Conservation (phyloP, 2,329 filamentous ascomycete genomes). For the Nemania diffusa region DNA sequence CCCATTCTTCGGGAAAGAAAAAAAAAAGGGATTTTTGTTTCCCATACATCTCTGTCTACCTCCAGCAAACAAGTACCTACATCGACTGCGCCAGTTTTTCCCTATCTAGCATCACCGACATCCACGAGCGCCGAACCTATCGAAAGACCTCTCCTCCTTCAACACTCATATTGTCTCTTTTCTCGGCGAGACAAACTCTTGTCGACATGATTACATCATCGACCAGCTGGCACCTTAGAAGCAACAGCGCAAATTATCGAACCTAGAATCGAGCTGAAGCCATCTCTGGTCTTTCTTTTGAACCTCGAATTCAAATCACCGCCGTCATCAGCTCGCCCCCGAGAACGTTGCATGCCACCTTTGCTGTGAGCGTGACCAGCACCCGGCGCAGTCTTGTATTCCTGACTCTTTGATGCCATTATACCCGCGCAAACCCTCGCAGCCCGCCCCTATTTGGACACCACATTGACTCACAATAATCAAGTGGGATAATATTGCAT, state of each 20-base stretch:
- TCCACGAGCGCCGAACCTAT: neutral
- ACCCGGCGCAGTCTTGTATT: neutral
- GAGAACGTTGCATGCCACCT: neutral
- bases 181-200: neutral
- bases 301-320: neutral
- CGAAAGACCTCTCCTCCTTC: no score
- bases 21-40: neutral
- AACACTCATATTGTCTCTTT: neutral
- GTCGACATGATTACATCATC: constrained; percentile 28
- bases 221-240: neutral
- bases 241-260: neutral
- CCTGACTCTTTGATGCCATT: neutral
- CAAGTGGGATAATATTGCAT: neutral
- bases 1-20: neutral
- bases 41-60: neutral
- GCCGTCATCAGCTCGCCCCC: neutral
- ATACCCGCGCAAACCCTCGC: neutral
- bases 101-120: neutral
- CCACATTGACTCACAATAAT: constrained; percentile 13
- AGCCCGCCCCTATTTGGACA: neutral
- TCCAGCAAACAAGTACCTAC: no score
- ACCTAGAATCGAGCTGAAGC: neutral
- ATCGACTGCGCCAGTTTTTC: no score
- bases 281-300: neutral
- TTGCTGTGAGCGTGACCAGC: neutral